phyloP scores from a whole-genome alignment of 352 stramenopile genomes.

The Phytophthora pinifolia region DNA sequence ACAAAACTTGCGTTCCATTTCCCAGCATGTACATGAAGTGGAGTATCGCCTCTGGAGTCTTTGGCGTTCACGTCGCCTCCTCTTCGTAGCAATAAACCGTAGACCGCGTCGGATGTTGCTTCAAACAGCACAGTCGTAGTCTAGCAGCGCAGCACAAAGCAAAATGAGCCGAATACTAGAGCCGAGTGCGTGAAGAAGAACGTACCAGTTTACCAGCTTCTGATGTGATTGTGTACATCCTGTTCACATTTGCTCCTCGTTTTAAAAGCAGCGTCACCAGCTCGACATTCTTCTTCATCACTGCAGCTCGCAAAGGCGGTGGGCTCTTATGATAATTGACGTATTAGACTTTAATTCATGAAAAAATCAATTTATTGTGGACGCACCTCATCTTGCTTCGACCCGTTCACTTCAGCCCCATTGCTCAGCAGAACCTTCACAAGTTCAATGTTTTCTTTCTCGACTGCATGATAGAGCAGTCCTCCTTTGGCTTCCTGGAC shows the following conservation, averaged over 20 bases:
- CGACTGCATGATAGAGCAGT: constrained; percentile 30
- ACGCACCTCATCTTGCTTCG: constrained; percentile 30
- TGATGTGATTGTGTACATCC: constrained; percentile 19
- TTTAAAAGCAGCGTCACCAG: constrained; percentile 26
- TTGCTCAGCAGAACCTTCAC: constrained; percentile 34
- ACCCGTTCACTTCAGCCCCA: constrained; percentile 31
- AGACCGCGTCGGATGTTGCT: constrained; percentile 22
- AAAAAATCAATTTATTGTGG: no score
- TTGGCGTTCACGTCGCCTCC: constrained; percentile 23
- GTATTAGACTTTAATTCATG: no score
- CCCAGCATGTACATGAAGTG: constrained; percentile 25
- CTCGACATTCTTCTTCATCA: constrained; percentile 23
- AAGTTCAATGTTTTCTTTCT: constrained; percentile 30
- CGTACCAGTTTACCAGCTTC: constrained; percentile 21
- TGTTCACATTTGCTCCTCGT: constrained; percentile 26
- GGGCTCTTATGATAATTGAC: no score
- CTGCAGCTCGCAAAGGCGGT: constrained; percentile 31
- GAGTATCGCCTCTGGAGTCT: constrained; percentile 25
- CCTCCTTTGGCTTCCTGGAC: constrained; percentile 27
- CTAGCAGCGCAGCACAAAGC: constrained; percentile 5
- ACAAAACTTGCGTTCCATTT: constrained; percentile 28
- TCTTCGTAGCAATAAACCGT: constrained; percentile 20
- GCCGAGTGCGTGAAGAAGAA: background rate
- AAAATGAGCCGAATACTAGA: background rate
- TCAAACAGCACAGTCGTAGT: constrained; percentile 29